Percentiles rank a stretch among this genome's conserved stretches.
Evolutionary conservation across 345 rosid species (phyloP).

Genomic region (Rhodomyrtus tomentosa): DNA sequence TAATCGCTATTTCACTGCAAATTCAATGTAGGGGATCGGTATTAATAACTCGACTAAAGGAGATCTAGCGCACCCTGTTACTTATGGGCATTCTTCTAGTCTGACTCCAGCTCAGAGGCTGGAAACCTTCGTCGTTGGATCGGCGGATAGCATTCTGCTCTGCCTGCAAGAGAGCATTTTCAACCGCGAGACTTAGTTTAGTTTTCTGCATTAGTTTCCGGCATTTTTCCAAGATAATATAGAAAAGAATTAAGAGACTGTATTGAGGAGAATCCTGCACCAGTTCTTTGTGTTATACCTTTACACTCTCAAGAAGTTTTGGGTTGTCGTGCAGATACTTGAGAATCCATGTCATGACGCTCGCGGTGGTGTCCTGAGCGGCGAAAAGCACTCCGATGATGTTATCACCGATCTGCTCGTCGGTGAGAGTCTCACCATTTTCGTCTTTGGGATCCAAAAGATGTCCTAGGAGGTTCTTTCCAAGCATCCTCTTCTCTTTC

Average conservation of each 20-base stretch:
- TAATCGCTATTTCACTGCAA: neutral
- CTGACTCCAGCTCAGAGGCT: constrained; percentile 41
- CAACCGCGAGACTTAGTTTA: neutral
- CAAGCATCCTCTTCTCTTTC: constrained; percentile 31
- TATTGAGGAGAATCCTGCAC: neutral
- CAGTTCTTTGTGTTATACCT: constrained; percentile 23
- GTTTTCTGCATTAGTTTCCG: neutral
- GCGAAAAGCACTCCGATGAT: constrained; percentile 64
- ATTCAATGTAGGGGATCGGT: neutral
- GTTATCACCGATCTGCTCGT: constrained; percentile 55
- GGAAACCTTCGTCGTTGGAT: constrained; percentile 15
- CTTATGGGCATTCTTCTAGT: constrained; percentile 50
- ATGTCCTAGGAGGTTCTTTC: constrained; percentile 35
- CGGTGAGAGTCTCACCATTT: constrained; percentile 16
- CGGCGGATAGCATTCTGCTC: constrained; percentile 39
- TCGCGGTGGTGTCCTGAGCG: constrained; percentile 72
- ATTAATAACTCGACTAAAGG: neutral
- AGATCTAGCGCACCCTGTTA: constrained; percentile 21
- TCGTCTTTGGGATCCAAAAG: constrained; percentile 39
- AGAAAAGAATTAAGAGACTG: neutral
- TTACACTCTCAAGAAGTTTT: constrained; percentile 55
- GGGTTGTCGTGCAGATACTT: constrained; percentile 67
- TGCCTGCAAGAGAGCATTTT: constrained; percentile 13
- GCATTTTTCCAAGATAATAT: neutral
- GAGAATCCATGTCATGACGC: constrained; percentile 70